These are phyloP conservation scores for Boletus mariae DNA, from an alignment of 1,284 basidiomycete genomes.

Conservation along the genomic window DNA sequence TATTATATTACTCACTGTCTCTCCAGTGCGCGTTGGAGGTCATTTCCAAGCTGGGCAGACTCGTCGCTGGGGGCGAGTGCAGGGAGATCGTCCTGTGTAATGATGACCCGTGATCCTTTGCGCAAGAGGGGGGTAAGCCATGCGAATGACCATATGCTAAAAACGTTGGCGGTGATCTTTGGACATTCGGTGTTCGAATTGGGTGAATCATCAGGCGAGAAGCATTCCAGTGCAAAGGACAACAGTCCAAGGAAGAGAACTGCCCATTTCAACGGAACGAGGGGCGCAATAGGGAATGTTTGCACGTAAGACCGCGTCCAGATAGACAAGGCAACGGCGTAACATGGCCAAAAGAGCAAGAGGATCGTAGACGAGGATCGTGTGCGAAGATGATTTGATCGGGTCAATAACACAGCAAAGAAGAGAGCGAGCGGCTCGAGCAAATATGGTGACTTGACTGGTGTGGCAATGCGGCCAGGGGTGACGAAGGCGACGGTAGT, in stretches of 20 bases:
- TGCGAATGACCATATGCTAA: constrained; percentile 68
- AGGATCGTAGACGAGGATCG: constrained; percentile 74
- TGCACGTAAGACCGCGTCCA: constrained; percentile 57
- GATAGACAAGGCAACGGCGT: constrained; percentile 50
- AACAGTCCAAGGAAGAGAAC: constrained; percentile 49
- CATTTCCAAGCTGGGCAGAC: constrained; percentile 65
- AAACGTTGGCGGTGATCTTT: constrained; percentile 80
- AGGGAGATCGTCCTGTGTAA: constrained; percentile 78
- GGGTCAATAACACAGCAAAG: constrained; percentile 47
- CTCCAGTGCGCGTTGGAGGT: constrained; percentile 57
- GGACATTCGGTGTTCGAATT: constrained; percentile 66
- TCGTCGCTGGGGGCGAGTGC: constrained; percentile 67
- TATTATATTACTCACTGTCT: constrained; percentile 45
- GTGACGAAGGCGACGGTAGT: constrained; percentile 38
- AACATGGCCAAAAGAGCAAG: constrained; percentile 82
- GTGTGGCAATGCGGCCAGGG: constrained; percentile 29
- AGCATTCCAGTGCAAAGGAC: constrained; percentile 67
- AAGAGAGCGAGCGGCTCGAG: constrained; percentile 56
- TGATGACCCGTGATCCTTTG: constrained; percentile 59
- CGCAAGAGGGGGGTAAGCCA: constrained; percentile 82
- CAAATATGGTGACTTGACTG: constrained; percentile 52
- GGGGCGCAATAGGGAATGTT: constrained; percentile 24
- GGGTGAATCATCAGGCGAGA: constrained; percentile 60
- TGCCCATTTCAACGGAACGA: constrained; percentile 48
- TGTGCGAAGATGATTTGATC: constrained; percentile 74